These are phyloP conservation scores for Elsinoe ampelina DNA, from an alignment of 2,329 filamentous ascomycete genomes.

Conservation along the genomic window DNA sequence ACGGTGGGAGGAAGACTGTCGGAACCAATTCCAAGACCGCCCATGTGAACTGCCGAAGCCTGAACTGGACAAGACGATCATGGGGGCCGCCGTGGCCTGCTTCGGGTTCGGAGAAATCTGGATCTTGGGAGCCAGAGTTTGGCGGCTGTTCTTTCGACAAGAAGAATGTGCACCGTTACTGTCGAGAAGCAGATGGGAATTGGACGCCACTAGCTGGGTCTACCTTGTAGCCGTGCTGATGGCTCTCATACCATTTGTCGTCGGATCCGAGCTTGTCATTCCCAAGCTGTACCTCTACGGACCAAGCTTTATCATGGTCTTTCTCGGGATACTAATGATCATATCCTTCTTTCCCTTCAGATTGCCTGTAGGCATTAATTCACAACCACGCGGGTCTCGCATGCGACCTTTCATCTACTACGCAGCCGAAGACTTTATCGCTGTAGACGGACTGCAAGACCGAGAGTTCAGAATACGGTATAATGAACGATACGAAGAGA, in stretches of 20 bases:
- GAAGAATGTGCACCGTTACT: slow-evolving; percentile 25
- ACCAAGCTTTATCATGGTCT: slow-evolving; percentile 26
- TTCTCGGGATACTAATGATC: slow-evolving; percentile 24
- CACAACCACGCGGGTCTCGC: slow-evolving; percentile 21
- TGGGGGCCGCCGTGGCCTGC: slow-evolving; percentile 23
- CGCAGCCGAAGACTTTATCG: slow-evolving; percentile 27
- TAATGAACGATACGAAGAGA: slow-evolving; percentile 25
- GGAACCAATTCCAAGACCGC: slow-evolving; percentile 1
- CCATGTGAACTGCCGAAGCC: slow-evolving; percentile 19
- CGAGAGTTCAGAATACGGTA: slow-evolving; percentile 26
- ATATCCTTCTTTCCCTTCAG: slow-evolving; percentile 24
- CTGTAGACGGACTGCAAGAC: slow-evolving; percentile 26
- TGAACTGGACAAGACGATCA: slow-evolving; percentile 23
- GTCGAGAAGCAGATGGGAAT: slow-evolving; percentile 23
- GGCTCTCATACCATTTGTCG: slow-evolving; percentile 24
- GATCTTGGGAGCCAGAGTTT: slow-evolving; percentile 24
- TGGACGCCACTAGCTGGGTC: slow-evolving; percentile 27
- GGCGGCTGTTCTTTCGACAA: slow-evolving; percentile 21
- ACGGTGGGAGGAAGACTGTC: slow-evolving; percentile 18
- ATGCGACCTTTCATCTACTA: slow-evolving; percentile 27
- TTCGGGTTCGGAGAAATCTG: slow-evolving; percentile 27
- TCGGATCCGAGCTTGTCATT: slow-evolving; percentile 21
- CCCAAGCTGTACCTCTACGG: slow-evolving; percentile 25
- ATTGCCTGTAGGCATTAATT: slow-evolving; percentile 26
- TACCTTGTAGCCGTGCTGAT: slow-evolving; percentile 24